Evolutionary conservation across 169 alveolate species (phyloP).

Genomic region (Theileria sp.): DNA sequence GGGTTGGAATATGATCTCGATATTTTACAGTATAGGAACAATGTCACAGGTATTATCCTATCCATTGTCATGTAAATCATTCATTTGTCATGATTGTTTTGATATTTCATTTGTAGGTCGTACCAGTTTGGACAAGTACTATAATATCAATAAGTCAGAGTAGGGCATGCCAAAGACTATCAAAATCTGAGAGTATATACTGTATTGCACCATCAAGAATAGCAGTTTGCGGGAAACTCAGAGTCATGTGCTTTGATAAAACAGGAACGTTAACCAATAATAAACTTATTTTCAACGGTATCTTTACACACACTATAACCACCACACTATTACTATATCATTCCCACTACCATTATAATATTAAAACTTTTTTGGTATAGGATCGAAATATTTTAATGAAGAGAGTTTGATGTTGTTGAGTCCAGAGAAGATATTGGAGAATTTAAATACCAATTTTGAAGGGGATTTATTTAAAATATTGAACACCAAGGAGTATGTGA

Average conservation of each 20-base stretch:
- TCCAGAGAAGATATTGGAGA: slow-evolving; percentile 14
- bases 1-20: slow-evolving; percentile 79
- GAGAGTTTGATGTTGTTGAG: neutral
- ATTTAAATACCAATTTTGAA: slow-evolving; percentile 5
- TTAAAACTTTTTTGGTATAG: neutral
- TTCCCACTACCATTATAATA: slow-evolving; percentile 26
- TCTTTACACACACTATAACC: neutral
- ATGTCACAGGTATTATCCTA: slow-evolving; percentile 73
- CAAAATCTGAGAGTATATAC: slow-evolving; percentile 79
- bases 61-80: too few relatives aligned
- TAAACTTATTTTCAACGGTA: slow-evolving; percentile 82
- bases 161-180: slow-evolving; percentile 88
- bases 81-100: too few relatives aligned
- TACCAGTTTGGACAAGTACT: slow-evolving; percentile 94
- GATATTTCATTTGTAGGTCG: slow-evolving; percentile 66
- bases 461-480: neutral
- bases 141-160: slow-evolving; percentile 90
- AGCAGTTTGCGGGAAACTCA: slow-evolving; percentile 93
- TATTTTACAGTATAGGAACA: slow-evolving; percentile 83
- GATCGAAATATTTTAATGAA: slow-evolving; percentile 2
- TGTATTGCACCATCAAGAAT: slow-evolving; percentile 95
- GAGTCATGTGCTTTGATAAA: slow-evolving; percentile 93
- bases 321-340: neutral
- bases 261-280: slow-evolving; percentile 97
- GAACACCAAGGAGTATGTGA: slow-evolving; percentile 26